Evolutionary conservation across 169 alveolate species (phyloP).

Genomic region (Plasmodium cynomolgi): DNA sequence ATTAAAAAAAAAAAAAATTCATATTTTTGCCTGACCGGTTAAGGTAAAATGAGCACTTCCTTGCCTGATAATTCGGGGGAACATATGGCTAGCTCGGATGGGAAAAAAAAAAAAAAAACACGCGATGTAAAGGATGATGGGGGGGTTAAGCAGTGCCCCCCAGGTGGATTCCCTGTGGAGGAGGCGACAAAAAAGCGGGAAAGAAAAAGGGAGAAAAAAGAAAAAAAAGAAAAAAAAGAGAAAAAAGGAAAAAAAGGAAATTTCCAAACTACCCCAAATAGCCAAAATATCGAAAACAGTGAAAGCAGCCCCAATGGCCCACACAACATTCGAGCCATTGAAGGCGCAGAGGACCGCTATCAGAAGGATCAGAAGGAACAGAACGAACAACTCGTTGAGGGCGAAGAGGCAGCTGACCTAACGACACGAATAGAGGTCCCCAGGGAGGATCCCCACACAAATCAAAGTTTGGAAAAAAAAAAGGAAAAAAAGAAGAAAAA

Average conservation of each 20-base stretch:
- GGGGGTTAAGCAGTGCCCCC: background rate
- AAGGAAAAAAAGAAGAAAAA: background rate
- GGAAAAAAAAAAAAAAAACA: background rate
- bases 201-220: background rate
- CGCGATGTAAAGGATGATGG: background rate
- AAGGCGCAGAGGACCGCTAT: background rate
- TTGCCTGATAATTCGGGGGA: background rate
- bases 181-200: background rate
- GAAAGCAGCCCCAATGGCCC: background rate
- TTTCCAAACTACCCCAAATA: background rate
- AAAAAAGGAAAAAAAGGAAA: background rate
- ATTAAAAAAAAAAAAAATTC: background rate
- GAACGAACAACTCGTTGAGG: background rate
- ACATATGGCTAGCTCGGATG: background rate
- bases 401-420: background rate
- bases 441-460: background rate
- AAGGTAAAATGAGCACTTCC: background rate
- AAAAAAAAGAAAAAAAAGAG: background rate
- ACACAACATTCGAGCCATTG: background rate
- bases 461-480: background rate
- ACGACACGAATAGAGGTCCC: background rate
- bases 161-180: background rate
- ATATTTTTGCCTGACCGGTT: background rate
- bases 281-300: background rate
- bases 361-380: background rate